Conservation (phyloP, 805 yeast genomes). For the Wickerhamomyces chaumierensis region DNA sequence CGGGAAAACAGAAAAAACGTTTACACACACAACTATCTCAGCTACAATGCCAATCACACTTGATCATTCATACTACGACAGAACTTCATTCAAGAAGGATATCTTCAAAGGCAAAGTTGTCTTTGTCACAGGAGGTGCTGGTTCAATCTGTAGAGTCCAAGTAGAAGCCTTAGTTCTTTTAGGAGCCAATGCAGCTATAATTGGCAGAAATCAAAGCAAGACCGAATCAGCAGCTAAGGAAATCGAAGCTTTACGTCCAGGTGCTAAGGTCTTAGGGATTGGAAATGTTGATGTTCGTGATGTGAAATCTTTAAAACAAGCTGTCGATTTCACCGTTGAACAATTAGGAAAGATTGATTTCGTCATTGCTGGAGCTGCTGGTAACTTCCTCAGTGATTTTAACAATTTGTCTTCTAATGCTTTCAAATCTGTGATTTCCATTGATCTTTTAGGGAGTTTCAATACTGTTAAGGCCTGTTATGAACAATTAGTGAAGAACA, state of each 20-base stretch:
- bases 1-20: too few species aligned
- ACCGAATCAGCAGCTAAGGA: conserved; percentile 62
- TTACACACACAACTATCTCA: not conserved
- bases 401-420: conserved; percentile 75
- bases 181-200: conserved; percentile 80
- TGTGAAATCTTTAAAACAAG: conserved; percentile 42
- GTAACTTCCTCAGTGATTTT: conserved; percentile 78
- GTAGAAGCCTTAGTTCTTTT: conserved; percentile 71
- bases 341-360: conserved; percentile 71
- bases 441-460: conserved; percentile 81
- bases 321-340: conserved; percentile 54
- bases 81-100: conserved; percentile 38
- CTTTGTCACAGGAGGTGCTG: conserved; percentile 93
- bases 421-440: conserved; percentile 76
- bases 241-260: conserved; percentile 42
- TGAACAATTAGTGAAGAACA: conserved; percentile 48
- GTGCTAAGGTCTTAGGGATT: conserved; percentile 58
- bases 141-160: conserved; percentile 88
- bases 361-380: conserved; percentile 94
- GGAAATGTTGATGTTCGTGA: conserved; percentile 75
- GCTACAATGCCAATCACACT: conserved; percentile 4
- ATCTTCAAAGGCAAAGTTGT: conserved; percentile 77
- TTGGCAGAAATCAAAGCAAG: conserved; percentile 66
- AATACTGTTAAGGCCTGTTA: conserved; percentile 81
- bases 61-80: conserved; percentile 17